Conservation (phyloP, 805 yeast species). For the Yarrowia hollandica region DNA sequence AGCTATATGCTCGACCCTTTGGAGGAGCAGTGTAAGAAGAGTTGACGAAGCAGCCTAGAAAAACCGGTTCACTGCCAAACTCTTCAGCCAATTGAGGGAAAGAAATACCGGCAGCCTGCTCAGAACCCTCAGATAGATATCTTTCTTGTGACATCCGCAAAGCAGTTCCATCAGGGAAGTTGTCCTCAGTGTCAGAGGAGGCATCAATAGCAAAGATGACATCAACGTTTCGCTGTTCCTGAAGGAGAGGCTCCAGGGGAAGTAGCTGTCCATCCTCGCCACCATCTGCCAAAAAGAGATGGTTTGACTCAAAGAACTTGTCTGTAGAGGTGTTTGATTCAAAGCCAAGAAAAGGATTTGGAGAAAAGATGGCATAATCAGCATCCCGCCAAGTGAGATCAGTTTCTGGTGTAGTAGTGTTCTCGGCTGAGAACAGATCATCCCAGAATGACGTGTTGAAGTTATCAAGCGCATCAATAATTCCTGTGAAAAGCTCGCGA, state of each 20-base stretch:
- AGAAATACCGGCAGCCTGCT: constrained; percentile 9
- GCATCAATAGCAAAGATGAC: constrained; percentile 55
- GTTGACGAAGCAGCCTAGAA: constrained; percentile 9
- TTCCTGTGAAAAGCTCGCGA: constrained; percentile 10
- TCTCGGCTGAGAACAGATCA: not conserved
- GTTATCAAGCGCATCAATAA: not conserved
- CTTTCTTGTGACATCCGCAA: constrained; percentile 50
- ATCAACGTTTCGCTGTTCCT: constrained; percentile 60
- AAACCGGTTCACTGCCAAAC: constrained; percentile 11
- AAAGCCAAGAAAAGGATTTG: constrained; percentile 9
- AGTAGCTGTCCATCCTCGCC: constrained; percentile 69
- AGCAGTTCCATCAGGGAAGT: constrained; percentile 51
- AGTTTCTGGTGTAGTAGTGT: constrained; percentile 2
- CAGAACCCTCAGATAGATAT: constrained; percentile 1
- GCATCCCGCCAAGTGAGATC: constrained; percentile 9
- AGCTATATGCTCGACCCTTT: constrained; percentile 1
- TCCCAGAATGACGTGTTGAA: constrained; percentile 1
- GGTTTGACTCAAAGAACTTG: constrained; percentile 34
- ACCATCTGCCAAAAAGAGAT: constrained; percentile 65
- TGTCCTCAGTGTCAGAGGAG: constrained; percentile 41
- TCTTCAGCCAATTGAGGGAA: constrained; percentile 7
- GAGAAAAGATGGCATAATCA: constrained; percentile 9
- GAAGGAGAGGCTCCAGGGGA: constrained; percentile 65
- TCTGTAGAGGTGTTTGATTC: not conserved
- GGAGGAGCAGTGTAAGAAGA: not conserved